Evolutionary conservation across 257 asterid genomes (phyloP).

Genomic region (Solanum peruvianum): DNA sequence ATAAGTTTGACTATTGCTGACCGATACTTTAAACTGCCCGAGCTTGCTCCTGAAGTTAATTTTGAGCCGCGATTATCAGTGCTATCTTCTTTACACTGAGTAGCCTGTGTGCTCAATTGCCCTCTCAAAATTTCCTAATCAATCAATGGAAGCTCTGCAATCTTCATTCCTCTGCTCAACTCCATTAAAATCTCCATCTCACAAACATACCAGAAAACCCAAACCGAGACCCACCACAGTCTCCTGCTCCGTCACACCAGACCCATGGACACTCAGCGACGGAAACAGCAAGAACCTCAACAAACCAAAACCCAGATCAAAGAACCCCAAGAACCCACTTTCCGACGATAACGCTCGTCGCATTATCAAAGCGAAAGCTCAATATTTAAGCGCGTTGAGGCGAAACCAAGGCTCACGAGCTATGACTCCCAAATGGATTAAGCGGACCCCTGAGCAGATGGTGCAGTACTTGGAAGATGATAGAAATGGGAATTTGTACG

Average conservation of each 20-base stretch:
- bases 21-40: background rate
- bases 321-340: conserved; percentile 63
- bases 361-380: conserved; percentile 82
- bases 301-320: conserved; percentile 70
- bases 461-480: conserved; percentile 79
- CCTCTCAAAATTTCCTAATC: background rate
- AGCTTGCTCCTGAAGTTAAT: background rate
- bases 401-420: conserved; percentile 85
- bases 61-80: background rate
- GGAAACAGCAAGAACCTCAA: conserved; percentile 37
- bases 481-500: conserved; percentile 76
- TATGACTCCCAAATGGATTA: conserved; percentile 87
- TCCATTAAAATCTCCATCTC: conserved; percentile 12
- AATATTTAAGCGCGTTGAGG: conserved; percentile 59
- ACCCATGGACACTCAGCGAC: conserved; percentile 87
- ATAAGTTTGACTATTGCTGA: background rate
- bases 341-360: conserved; percentile 93
- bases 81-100: background rate
- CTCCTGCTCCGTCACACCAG: conserved; percentile 52
- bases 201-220: conserved; percentile 5
- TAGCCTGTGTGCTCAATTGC: background rate
- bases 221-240: conserved; percentile 11
- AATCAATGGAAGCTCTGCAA: conserved; percentile 52
- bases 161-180: conserved; percentile 42
- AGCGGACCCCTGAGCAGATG: conserved; percentile 89